These are phyloP conservation scores for Epichloe bromicola DNA, from an alignment of 2,329 filamentous ascomycete genomes.

Conservation along the genomic window DNA sequence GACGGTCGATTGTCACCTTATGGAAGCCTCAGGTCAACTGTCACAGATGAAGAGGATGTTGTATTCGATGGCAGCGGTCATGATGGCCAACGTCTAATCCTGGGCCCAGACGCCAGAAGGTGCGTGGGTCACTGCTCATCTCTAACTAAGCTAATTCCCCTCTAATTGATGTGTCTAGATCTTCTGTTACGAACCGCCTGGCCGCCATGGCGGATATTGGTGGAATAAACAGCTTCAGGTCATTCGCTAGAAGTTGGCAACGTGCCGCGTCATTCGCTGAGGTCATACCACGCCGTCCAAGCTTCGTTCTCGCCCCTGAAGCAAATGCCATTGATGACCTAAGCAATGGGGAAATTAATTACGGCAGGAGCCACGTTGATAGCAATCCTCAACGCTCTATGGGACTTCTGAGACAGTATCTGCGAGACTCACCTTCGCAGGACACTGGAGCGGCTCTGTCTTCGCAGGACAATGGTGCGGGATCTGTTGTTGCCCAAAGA, in stretches of 20 bases:
- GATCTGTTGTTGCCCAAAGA: not conserved
- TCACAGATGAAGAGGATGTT: conserved; percentile 31
- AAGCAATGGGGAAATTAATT: conserved; percentile 22
- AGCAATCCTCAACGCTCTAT: conserved; percentile 19
- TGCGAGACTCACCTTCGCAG: conserved; percentile 26
- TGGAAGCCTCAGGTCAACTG: conserved; percentile 29
- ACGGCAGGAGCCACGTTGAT: conserved; percentile 29
- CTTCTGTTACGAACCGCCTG: conserved; percentile 46
- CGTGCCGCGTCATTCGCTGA: conserved; percentile 80
- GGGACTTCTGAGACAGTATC: conserved; percentile 39
- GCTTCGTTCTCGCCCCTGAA: conserved; percentile 54
- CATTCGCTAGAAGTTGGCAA: conserved; percentile 86
- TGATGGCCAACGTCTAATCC: conserved; percentile 16
- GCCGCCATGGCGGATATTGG: conserved; percentile 57
- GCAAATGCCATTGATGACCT: conserved; percentile 17
- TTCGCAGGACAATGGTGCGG: not conserved
- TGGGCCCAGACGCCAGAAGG: conserved; percentile 18
- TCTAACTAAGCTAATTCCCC: too few relatives aligned
- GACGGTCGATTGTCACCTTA: conserved; percentile 28
- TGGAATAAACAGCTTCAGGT: conserved; percentile 86
- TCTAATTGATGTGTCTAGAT: conserved; percentile 24
- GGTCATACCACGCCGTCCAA: conserved; percentile 66
- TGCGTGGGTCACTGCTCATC: conserved; percentile 4
- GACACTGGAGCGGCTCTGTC: not conserved
- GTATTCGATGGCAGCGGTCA: conserved; percentile 28